Percentiles rank a stretch among this genome's conserved stretches.
Conservation (phyloP, 345 rosid species). For the Eucalyptus polybractea region DNA sequence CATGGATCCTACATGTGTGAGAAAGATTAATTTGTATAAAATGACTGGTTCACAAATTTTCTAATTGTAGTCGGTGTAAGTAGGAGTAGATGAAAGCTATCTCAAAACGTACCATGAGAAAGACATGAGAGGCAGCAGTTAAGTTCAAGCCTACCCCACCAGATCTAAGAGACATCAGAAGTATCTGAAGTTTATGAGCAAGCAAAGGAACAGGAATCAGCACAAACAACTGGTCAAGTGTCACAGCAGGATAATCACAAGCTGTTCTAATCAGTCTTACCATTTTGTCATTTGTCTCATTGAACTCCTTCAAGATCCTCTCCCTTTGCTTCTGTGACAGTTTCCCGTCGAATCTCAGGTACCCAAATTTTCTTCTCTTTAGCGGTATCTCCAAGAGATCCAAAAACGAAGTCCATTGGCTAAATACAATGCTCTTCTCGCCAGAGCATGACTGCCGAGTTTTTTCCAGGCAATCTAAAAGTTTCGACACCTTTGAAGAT, state of each 20-base stretch:
- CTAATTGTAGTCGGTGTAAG: neutral
- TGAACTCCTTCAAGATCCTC: slow-evolving; percentile 47
- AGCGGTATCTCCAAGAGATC: slow-evolving; percentile 54
- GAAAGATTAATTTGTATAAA: neutral
- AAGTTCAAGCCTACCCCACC: slow-evolving; percentile 66
- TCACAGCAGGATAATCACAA: neutral
- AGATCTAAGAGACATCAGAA: slow-evolving; percentile 55
- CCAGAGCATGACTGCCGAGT: slow-evolving; percentile 18
- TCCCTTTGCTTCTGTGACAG: slow-evolving; percentile 50
- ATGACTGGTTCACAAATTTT: neutral
- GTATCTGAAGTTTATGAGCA: slow-evolving; percentile 12
- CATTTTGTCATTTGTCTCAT: slow-evolving; percentile 37
- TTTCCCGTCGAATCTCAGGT: slow-evolving; percentile 47
- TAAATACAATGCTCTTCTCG: slow-evolving; percentile 53
- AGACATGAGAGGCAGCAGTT: slow-evolving; percentile 60
- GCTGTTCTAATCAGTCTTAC: slow-evolving; percentile 10
- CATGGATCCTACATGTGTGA: slow-evolving; percentile 40
- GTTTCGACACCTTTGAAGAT: slow-evolving; percentile 47
- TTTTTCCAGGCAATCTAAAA: slow-evolving; percentile 37
- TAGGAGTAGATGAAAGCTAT: neutral
- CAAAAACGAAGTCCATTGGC: slow-evolving; percentile 67
- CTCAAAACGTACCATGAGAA: slow-evolving; percentile 26
- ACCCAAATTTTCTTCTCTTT: slow-evolving; percentile 24
- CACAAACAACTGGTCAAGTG: neutral
- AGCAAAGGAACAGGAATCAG: neutral